These are phyloP conservation scores for Gastrodia elata DNA, from an alignment of 106 monocot species.

Conservation along the genomic window DNA sequence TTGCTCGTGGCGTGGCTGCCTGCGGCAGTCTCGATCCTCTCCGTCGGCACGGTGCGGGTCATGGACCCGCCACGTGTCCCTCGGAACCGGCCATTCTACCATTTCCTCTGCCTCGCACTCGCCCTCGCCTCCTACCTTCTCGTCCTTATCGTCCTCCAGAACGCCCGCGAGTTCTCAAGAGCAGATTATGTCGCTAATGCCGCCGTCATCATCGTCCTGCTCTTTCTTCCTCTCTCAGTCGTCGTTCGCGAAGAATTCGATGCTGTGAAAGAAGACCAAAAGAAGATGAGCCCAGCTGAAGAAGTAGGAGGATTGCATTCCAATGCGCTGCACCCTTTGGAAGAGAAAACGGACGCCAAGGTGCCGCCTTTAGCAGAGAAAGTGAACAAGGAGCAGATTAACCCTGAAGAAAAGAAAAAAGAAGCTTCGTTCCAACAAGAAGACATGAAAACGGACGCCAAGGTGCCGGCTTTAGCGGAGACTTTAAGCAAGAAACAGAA, in stretches of 20 bases:
- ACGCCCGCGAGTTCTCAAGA: neutral
- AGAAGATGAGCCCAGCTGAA: neutral
- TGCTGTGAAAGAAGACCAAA: neutral
- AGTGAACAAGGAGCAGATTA: too few relatives aligned
- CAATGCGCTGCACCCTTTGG: neutral
- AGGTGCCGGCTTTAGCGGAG: neutral
- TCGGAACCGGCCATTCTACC: slow-evolving; percentile 7
- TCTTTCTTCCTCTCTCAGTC: slow-evolving; percentile 14
- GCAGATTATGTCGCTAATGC: slow-evolving; percentile 8
- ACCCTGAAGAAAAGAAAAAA: neutral
- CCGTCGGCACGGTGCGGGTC: slow-evolving; percentile 13
- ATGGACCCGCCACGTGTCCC: neutral
- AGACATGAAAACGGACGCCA: too few relatives aligned
- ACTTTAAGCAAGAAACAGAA: too few relatives aligned
- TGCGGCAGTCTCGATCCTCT: slow-evolving; percentile 23
- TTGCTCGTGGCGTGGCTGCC: slow-evolving; percentile 36
- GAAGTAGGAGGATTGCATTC: neutral
- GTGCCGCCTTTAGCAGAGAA: neutral
- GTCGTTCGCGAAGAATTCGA: slow-evolving; percentile 16
- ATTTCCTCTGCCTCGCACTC: slow-evolving; percentile 19
- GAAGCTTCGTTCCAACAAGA: too few relatives aligned
- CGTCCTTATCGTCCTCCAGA: slow-evolving; percentile 19
- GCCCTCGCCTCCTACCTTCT: slow-evolving; percentile 18
- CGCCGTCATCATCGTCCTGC: slow-evolving; percentile 9
- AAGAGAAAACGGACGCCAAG: too few relatives aligned